Percentiles rank a stretch among this genome's conserved stretches.
Conservation (phyloP, 2,329 filamentous ascomycete species). For the Pseudohalonectria lignicola region DNA sequence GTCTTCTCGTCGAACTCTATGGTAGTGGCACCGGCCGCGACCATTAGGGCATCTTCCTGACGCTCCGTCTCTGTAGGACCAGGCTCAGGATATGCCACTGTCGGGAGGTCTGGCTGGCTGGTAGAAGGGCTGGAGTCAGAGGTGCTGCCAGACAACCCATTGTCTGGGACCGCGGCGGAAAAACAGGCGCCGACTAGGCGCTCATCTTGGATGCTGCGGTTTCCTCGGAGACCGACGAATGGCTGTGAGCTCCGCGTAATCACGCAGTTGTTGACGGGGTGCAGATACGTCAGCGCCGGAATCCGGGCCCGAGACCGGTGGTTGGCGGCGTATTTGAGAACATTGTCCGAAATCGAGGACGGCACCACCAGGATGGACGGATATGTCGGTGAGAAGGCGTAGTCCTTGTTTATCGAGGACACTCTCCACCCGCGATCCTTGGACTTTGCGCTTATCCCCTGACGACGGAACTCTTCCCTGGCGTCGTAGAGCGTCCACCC, state of each 20-base stretch:
- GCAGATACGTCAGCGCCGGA: slow-evolving; percentile 85
- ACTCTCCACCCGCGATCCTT: slow-evolving; percentile 76
- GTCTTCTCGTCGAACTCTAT: slow-evolving; percentile 45
- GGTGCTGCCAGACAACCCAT: slow-evolving; percentile 83
- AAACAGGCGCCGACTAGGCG: slow-evolving; percentile 89
- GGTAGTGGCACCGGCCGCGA: slow-evolving; percentile 28
- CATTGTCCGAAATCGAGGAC: slow-evolving; percentile 87
- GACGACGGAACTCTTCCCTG: slow-evolving; percentile 71
- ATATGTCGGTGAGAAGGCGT: slow-evolving; percentile 86
- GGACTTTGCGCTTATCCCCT: slow-evolving; percentile 79
- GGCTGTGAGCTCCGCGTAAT: slow-evolving; percentile 94
- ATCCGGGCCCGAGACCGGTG: slow-evolving; percentile 86
- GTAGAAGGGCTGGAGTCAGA: slow-evolving; percentile 48
- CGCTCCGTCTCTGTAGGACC: slow-evolving; percentile 53
- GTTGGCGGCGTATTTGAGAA: slow-evolving; percentile 81
- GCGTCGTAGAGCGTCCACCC: slow-evolving; percentile 83
- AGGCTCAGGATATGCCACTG: slow-evolving; percentile 23
- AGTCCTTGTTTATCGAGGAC: slow-evolving; percentile 81
- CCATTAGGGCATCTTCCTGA: slow-evolving; percentile 58
- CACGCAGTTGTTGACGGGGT: slow-evolving; percentile 91
- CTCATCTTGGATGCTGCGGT: slow-evolving; percentile 92
- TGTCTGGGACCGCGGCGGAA: slow-evolving; percentile 64
- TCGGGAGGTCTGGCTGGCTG: slow-evolving; percentile 39
- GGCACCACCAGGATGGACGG: slow-evolving; percentile 78
- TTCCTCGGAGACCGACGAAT: slow-evolving; percentile 71